A percentile compares a stretch with the other conserved stretches of the same genome.
Evolutionary conservation across 805 yeast species (phyloP).

Genomic region (Blastobotrys robertii): DNA sequence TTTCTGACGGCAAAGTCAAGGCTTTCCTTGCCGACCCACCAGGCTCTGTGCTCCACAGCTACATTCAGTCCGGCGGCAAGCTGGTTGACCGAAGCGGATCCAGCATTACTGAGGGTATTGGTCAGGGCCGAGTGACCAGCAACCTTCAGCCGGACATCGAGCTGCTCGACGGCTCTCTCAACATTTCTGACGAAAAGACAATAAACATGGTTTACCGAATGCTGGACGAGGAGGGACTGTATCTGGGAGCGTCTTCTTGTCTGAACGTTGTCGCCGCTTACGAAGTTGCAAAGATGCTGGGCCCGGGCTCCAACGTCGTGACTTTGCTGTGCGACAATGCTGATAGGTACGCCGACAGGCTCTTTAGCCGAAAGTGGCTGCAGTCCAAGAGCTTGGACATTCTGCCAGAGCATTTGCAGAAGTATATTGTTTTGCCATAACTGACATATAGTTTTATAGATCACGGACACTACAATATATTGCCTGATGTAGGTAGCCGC

Average conservation of each 20-base stretch:
- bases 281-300: constrained; percentile 57
- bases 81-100: constrained; percentile 65
- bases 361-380: constrained; percentile 73
- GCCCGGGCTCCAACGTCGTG: constrained; percentile 76
- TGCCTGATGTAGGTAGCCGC: too few relatives aligned
- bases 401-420: constrained; percentile 60
- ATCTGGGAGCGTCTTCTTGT: constrained; percentile 84
- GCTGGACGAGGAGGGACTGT: constrained; percentile 83
- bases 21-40: constrained; percentile 87
- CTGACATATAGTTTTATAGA: background rate
- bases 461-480: too few relatives aligned
- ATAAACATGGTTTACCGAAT: constrained; percentile 77
- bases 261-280: constrained; percentile 85
- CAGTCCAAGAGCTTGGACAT: constrained; percentile 55
- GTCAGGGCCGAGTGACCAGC: constrained; percentile 87
- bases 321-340: constrained; percentile 88
- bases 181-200: constrained; percentile 68
- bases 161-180: constrained; percentile 69
- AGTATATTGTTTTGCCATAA: constrained; percentile 45
- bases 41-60: constrained; percentile 76
- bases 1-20: constrained; percentile 51
- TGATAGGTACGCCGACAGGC: constrained; percentile 74
- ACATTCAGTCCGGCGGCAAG: constrained; percentile 61
- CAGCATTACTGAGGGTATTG: constrained; percentile 92
- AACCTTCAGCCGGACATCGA: constrained; percentile 67